Percentiles rank a stretch among this genome's conserved stretches.
Evolutionary conservation across 179 eudicot genomes (phyloP).

Genomic region (Sideroxylon spinosum): DNA sequence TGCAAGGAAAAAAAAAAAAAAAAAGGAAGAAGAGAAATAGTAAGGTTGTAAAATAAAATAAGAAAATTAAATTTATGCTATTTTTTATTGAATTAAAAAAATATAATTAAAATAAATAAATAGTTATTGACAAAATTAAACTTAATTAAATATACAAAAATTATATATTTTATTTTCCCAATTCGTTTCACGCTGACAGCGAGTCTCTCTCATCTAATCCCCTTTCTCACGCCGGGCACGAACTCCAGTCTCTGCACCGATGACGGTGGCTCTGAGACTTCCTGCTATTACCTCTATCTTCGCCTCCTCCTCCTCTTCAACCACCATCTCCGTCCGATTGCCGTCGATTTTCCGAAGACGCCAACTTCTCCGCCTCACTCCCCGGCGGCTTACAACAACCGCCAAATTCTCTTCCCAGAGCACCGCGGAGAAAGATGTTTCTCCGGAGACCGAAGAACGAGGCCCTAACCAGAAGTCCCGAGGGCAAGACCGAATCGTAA

Average conservation of each 20-base stretch:
- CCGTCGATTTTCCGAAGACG: conserved; percentile 25
- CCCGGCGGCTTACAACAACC: conserved; percentile 17
- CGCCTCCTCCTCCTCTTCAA: conserved; percentile 27
- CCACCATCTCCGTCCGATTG: conserved; percentile 17
- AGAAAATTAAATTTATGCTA: too few relatives aligned
- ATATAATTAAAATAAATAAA: too few relatives aligned
- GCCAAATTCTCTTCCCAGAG: conserved; percentile 37
- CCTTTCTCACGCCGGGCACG: too few relatives aligned
- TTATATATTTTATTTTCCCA: too few relatives aligned
- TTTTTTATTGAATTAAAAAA: too few relatives aligned
- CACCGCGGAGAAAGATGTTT: conserved; percentile 30
- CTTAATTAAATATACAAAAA: too few relatives aligned
- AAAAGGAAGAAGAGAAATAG: too few relatives aligned
- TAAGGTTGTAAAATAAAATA: too few relatives aligned
- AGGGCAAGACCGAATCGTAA: conserved; percentile 45
- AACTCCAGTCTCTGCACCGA: background rate
- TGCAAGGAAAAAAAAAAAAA: too few relatives aligned
- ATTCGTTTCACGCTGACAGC: too few relatives aligned
- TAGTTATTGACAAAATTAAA: too few relatives aligned
- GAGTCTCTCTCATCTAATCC: too few relatives aligned
- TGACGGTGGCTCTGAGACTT: conserved; percentile 59
- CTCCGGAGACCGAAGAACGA: conserved; percentile 21
- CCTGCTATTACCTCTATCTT: conserved; percentile 44
- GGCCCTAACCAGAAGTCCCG: conserved; percentile 20
- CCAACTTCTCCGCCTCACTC: conserved; percentile 22